These are phyloP conservation scores for sweet orange (Citrus sinensis) DNA, from an alignment of 345 rosid genomes.

Conservation along the genomic window DVS_A1.0 CM039167.1:26513501-26514000, in stretches of 20 bases:
- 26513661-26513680: slow-evolving; percentile 41
- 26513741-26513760: slow-evolving; percentile 10
- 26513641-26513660: slow-evolving; percentile 52
- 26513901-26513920: neutral
- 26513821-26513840: slow-evolving; percentile 13
- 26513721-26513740: slow-evolving; percentile 7
- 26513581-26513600: slow-evolving; percentile 65
- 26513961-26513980: slow-evolving; percentile 1
- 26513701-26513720: neutral
- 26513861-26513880: neutral
- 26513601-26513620: slow-evolving; percentile 56
- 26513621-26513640: slow-evolving; percentile 58
- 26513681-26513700: slow-evolving; percentile 11
- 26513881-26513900: slow-evolving; percentile 3
- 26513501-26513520: slow-evolving; percentile 36
- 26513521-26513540: slow-evolving; percentile 10
- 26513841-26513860: neutral
- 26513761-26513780: slow-evolving; percentile 58
- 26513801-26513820: slow-evolving; percentile 40
- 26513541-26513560: slow-evolving; percentile 80
- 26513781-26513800: slow-evolving; percentile 54
- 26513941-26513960: slow-evolving; percentile 10
- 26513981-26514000: slow-evolving; percentile 12
- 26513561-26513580: slow-evolving; percentile 79
- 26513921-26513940: neutral